Percentiles rank a stretch among this genome's conserved stretches.
phyloP scores from a whole-genome alignment of 768 basidiomycete species.

The Amanita inopinata region DNA sequence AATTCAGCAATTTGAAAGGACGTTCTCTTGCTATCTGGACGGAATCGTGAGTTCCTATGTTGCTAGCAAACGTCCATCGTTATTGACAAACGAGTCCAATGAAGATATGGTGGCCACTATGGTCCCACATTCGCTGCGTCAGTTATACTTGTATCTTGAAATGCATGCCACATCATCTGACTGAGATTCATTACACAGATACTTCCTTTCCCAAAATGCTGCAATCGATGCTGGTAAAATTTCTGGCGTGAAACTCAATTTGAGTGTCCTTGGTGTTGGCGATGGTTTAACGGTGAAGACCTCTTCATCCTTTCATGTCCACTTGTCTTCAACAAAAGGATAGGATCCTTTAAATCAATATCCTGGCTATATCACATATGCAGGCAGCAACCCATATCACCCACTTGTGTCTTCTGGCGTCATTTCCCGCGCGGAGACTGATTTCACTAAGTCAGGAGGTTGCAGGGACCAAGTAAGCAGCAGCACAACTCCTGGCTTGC shows the following conservation, averaged over 20 bases:
- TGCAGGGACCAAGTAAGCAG: slow-evolving; percentile 38
- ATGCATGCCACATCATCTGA: neutral
- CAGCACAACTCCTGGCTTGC: neutral
- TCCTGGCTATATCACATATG: slow-evolving; percentile 40
- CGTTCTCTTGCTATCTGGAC: slow-evolving; percentile 53
- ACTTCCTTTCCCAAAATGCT: slow-evolving; percentile 51
- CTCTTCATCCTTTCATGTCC: neutral
- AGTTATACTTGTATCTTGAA: slow-evolving; percentile 9
- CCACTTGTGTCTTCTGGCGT: slow-evolving; percentile 29
- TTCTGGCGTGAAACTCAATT: slow-evolving; percentile 33
- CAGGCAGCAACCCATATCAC: slow-evolving; percentile 39
- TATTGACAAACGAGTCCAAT: neutral
- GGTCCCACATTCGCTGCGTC: slow-evolving; percentile 56
- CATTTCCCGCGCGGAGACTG: slow-evolving; percentile 26
- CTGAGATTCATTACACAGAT: slow-evolving; percentile 19
- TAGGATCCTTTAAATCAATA: slow-evolving; percentile 37
- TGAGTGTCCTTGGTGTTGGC: slow-evolving; percentile 42
- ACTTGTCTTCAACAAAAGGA: neutral
- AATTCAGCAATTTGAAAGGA: slow-evolving; percentile 36
- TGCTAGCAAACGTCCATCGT: neutral
- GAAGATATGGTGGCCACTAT: slow-evolving; percentile 63
- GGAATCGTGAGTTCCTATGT: slow-evolving; percentile 33
- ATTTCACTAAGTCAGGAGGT: slow-evolving; percentile 28
- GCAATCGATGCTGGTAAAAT: slow-evolving; percentile 39
- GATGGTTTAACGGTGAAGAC: slow-evolving; percentile 38